These are phyloP conservation scores for Craspedostauros australis DNA, from an alignment of 108 stramenopile genomes.

Conservation along the genomic window DNA sequence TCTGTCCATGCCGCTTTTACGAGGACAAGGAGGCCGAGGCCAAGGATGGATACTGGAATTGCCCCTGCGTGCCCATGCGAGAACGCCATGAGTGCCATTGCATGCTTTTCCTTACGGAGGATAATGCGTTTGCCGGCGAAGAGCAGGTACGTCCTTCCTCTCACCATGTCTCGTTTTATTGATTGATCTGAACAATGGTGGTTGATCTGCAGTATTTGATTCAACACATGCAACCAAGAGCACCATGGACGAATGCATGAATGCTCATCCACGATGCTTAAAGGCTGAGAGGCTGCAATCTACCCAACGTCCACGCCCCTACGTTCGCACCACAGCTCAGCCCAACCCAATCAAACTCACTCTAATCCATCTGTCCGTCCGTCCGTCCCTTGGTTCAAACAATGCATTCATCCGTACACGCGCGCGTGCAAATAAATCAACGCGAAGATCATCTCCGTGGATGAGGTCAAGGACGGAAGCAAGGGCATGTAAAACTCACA, in stretches of 20 bases:
- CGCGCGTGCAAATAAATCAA: neutral
- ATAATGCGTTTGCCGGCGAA: slow-evolving; percentile 71
- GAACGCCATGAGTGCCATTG: slow-evolving; percentile 84
- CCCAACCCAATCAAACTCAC: too few species aligned
- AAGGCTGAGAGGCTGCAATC: too few species aligned
- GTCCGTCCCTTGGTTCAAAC: too few species aligned
- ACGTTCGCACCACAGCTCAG: too few species aligned
- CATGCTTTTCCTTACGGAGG: slow-evolving; percentile 84
- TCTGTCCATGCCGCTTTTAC: slow-evolving; percentile 90
- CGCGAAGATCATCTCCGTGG: slow-evolving; percentile 7
- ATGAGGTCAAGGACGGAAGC: slow-evolving; percentile 15
- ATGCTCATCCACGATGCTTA: too few species aligned
- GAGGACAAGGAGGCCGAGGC: slow-evolving; percentile 87
- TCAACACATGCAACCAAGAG: too few species aligned
- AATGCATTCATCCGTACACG: neutral
- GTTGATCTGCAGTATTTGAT: too few species aligned
- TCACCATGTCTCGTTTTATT: neutral
- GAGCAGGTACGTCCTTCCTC: slow-evolving; percentile 31
- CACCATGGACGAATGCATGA: too few species aligned
- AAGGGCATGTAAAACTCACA: too few species aligned
- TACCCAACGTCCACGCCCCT: too few species aligned
- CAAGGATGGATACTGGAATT: slow-evolving; percentile 68
- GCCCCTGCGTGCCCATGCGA: slow-evolving; percentile 73
- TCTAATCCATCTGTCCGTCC: too few species aligned
- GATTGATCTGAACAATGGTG: neutral